Base-by-base conservation (phyloP, 345 rosid genomes). In the Cardamine occulta region DNA sequence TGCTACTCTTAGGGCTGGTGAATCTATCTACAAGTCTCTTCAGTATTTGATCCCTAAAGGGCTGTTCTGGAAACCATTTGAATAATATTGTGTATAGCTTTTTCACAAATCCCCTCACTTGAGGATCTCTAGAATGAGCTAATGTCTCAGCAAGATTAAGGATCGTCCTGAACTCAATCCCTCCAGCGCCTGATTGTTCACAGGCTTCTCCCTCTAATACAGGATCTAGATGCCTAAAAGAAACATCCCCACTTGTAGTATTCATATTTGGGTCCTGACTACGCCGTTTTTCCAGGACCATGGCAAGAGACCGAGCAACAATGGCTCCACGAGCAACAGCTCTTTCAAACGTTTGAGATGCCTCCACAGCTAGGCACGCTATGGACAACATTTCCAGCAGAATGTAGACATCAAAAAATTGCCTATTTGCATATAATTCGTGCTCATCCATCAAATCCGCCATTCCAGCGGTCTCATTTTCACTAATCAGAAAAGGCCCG, bases 131-230 rank as follows among this genome's bases (percentile, higher is more conserved):
- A 60, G 97, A 88, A 72, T 85, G 87, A 29, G 91, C 82, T 86
- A 96, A 82, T 37, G 94, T 86, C 90, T 96, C 99, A 9, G 93
- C 99, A 73, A 96, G 98, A 82, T 90, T 87, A 74, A 93, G 93
- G 75, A 93, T 72, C 57, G 83, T 84, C 72, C 85, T 79, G 71
- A 91, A 91, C 83, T 96, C 99, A 76, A 85, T 89, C 11, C 74
- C 80, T 74, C 85, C 93, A 66, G 79, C 83, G 63, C 81, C 81
- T 62, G 80, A 82, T 73, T 93, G 95, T 67, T 89, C 87, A 75
- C 65, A 68, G 68, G 86, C 82, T 72, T 89, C 97, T 67, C 82
- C 95, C 80, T 86, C 97, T 14, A 68, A 59, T 28, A 80, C 76
- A 66, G 85, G 86, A 84, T 90, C 96, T 58, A 72, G 37, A 72